Conservation (phyloP, 768 basidiomycete genomes). For the Panellus pusillus region DNA sequence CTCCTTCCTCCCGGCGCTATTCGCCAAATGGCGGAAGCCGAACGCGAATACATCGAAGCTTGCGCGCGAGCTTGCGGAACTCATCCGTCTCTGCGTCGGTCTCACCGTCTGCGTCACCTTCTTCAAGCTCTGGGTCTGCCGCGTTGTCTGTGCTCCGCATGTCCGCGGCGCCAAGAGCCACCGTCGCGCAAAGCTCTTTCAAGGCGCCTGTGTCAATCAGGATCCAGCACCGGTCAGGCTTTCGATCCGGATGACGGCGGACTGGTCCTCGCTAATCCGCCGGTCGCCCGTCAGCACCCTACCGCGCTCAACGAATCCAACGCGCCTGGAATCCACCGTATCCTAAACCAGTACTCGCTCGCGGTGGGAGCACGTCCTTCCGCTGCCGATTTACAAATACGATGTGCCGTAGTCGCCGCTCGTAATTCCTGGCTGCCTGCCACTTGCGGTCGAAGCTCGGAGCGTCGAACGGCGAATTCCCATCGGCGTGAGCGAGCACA, state of each 20-base stretch:
- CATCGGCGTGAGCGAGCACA: no score
- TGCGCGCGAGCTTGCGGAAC: constrained; percentile 65
- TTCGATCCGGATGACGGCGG: constrained; percentile 59
- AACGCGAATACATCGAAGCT: constrained; percentile 77
- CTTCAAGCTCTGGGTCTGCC: constrained; percentile 26
- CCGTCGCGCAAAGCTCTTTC: constrained; percentile 31
- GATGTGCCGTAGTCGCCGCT: constrained; percentile 92
- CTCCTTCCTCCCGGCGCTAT: constrained; percentile 90
- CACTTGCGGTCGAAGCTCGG: constrained; percentile 89
- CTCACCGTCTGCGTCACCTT: constrained; percentile 31
- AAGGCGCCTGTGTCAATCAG: constrained; percentile 47
- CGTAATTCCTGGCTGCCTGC: constrained; percentile 82
- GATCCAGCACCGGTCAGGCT: constrained; percentile 49
- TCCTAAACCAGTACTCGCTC: constrained; percentile 70
- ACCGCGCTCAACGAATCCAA: constrained; percentile 66
- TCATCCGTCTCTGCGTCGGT: constrained; percentile 50
- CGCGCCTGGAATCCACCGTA: constrained; percentile 55
- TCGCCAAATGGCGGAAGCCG: constrained; percentile 78
- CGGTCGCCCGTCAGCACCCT: constrained; percentile 64
- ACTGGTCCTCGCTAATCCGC: constrained; percentile 44
- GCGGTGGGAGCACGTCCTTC: constrained; percentile 93
- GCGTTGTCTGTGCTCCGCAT: constrained; percentile 33
- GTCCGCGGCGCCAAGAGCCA: constrained; percentile 33
- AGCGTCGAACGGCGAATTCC: constrained; percentile 73
- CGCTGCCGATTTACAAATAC: constrained; percentile 72